phyloP scores from a whole-genome alignment of 1,139 yeast genomes.

The Magnusiomyces suaveolens region DNA sequence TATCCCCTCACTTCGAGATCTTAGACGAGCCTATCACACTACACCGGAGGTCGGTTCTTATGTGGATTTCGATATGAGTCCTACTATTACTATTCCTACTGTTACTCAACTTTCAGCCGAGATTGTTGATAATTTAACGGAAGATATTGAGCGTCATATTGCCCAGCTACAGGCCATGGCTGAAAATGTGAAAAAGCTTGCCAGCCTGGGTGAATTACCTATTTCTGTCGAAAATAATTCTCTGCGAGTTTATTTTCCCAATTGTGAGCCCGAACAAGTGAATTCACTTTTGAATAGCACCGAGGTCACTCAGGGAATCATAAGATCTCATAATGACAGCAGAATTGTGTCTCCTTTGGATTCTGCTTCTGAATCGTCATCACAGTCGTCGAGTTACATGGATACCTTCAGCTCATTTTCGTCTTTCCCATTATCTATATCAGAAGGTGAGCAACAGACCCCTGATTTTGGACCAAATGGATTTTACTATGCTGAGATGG shows the following conservation, averaged over 20 bases:
- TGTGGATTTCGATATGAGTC: slow-evolving; percentile 32
- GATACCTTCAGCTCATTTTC: not conserved
- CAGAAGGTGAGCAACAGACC: not conserved
- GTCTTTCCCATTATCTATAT: not conserved
- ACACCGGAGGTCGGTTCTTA: slow-evolving; percentile 16
- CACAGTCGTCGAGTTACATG: not conserved
- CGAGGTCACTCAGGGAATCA: slow-evolving; percentile 28
- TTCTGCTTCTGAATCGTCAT: slow-evolving; percentile 2
- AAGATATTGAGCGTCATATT: slow-evolving; percentile 24
- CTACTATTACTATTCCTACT: slow-evolving; percentile 24
- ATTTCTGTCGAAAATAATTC: slow-evolving; percentile 27
- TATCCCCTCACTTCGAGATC: slow-evolving; percentile 8
- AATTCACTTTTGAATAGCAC: slow-evolving; percentile 26
- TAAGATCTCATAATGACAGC: slow-evolving; percentile 12
- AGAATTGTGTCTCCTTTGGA: slow-evolving; percentile 9
- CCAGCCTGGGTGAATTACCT: slow-evolving; percentile 33
- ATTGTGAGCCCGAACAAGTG: slow-evolving; percentile 30
- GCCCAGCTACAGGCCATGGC: slow-evolving; percentile 22
- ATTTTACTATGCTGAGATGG: slow-evolving; percentile 2
- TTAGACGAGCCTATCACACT: slow-evolving; percentile 10
- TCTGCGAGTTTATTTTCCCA: slow-evolving; percentile 33
- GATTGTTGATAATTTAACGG: slow-evolving; percentile 16
- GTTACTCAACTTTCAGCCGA: slow-evolving; percentile 25
- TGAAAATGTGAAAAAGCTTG: slow-evolving; percentile 26
- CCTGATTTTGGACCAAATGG: not conserved